phyloP scores from a whole-genome alignment of 345 rosid genomes.

The Carallia brachiata region DNA sequence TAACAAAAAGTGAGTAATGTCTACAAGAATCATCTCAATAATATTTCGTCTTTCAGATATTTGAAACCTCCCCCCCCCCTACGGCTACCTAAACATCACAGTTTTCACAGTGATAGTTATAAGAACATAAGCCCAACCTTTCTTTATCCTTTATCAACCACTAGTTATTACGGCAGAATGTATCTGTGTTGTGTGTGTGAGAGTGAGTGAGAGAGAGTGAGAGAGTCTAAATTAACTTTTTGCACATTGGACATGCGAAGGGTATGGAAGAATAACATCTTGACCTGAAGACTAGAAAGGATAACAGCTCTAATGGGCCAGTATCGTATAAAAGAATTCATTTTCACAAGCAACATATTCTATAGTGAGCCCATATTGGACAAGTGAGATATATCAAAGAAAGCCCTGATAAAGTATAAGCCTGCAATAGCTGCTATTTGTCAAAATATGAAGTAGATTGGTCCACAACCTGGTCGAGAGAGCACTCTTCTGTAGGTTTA shows the following conservation, averaged over 20 bases:
- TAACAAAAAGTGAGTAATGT: not conserved
- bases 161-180: too few relatives aligned
- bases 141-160: too few relatives aligned
- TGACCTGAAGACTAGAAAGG: not conserved
- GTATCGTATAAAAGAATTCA: not conserved
- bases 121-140: not conserved
- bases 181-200: too few relatives aligned
- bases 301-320: not conserved
- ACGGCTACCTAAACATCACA: not conserved
- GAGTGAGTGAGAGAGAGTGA: not conserved
- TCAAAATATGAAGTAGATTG: constrained; percentile 10
- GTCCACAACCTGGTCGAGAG: constrained; percentile 56
- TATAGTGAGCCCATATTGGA: too few relatives aligned
- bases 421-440: not conserved
- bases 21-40: too few relatives aligned
- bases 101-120: not conserved
- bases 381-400: too few relatives aligned
- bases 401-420: not conserved
- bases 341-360: not conserved
- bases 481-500: constrained; percentile 55
- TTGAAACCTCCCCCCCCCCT: not conserved
- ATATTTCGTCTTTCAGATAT: not conserved
- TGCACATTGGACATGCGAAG: not conserved
- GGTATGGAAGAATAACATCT: not conserved
- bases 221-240: not conserved